Conservation (phyloP, 148 eudicot species). For the Pharnaceum exiguum region DNA sequence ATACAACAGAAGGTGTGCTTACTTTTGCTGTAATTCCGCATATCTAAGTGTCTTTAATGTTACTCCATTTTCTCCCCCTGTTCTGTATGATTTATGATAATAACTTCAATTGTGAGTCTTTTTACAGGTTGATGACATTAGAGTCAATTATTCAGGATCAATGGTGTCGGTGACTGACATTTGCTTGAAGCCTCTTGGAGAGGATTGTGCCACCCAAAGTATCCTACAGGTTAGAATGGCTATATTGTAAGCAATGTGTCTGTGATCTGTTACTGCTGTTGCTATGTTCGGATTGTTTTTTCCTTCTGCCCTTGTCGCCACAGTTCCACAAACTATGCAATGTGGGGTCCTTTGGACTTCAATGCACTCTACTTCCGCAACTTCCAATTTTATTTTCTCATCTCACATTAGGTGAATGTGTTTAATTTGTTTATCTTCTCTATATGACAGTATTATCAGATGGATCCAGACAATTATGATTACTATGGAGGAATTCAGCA, state of each 20-base stretch:
- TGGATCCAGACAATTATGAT: conserved; percentile 65
- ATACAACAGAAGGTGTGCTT: conserved; percentile 58
- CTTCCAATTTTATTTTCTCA: not conserved
- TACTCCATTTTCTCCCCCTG: not conserved
- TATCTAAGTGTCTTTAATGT: not conserved
- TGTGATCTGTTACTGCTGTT: not conserved
- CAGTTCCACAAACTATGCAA: not conserved
- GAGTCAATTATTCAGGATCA: conserved; percentile 52
- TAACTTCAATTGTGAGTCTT: conserved; percentile 2
- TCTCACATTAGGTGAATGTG: not conserved
- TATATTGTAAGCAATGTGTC: not conserved
- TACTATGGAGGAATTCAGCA: conserved; percentile 62
- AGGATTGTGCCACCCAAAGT: conserved; percentile 72
- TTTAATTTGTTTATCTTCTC: not conserved
- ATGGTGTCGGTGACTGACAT: conserved; percentile 58
- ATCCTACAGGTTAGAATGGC: conserved; percentile 48
- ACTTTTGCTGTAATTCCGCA: not conserved
- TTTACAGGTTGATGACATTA: conserved; percentile 58
- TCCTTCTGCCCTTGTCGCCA: not conserved
- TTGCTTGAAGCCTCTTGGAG: conserved; percentile 68
- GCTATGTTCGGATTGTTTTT: not conserved
- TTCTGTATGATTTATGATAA: not conserved
- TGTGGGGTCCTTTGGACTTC: not conserved
- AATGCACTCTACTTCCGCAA: not conserved
- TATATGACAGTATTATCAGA: conserved; percentile 59